These are phyloP conservation scores for Sequoia sempervirens DNA, from an alignment of 75 land plant species.

Conservation along the genomic window DNA sequence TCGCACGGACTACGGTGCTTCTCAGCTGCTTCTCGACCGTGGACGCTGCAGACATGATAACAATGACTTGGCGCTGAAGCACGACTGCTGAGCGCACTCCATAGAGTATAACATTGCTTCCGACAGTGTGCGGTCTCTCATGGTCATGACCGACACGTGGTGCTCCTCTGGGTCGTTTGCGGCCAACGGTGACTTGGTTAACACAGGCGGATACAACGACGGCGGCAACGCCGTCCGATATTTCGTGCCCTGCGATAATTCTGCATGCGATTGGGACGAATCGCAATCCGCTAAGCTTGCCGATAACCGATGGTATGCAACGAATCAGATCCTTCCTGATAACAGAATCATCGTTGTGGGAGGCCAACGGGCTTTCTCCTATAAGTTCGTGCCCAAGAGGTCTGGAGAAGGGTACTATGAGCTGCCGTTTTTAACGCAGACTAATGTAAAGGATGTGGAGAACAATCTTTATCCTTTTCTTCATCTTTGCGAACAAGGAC, in stretches of 20 bases:
- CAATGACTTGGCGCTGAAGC: too few relatives aligned
- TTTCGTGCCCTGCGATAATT: slow-evolving; percentile 29
- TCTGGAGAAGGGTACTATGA: background rate
- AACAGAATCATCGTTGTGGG: slow-evolving; percentile 54
- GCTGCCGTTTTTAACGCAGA: slow-evolving; percentile 24
- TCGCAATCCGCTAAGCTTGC: slow-evolving; percentile 12
- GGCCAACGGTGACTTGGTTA: slow-evolving; percentile 55
- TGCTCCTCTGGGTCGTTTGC: slow-evolving; percentile 56
- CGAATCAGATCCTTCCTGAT: slow-evolving; percentile 64
- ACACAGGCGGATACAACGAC: slow-evolving; percentile 54
- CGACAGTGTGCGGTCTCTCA: slow-evolving; percentile 34
- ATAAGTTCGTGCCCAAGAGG: slow-evolving; percentile 31
- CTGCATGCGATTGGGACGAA: slow-evolving; percentile 42
- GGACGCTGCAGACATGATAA: background rate
- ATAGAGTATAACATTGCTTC: slow-evolving; percentile 30
- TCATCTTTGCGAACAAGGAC: slow-evolving; percentile 39
- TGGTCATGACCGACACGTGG: slow-evolving; percentile 36
- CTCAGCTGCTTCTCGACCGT: slow-evolving; percentile 19
- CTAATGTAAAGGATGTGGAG: background rate
- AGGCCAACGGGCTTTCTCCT: slow-evolving; percentile 34
- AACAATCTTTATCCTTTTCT: slow-evolving; percentile 35
- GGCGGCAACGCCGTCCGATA: slow-evolving; percentile 35
- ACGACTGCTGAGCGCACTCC: slow-evolving; percentile 36
- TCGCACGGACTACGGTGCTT: slow-evolving; percentile 35
- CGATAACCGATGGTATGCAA: slow-evolving; percentile 25